phyloP scores from a whole-genome alignment of 2,329 filamentous ascomycete species.

The Akanthomyces lecanii region DNA sequence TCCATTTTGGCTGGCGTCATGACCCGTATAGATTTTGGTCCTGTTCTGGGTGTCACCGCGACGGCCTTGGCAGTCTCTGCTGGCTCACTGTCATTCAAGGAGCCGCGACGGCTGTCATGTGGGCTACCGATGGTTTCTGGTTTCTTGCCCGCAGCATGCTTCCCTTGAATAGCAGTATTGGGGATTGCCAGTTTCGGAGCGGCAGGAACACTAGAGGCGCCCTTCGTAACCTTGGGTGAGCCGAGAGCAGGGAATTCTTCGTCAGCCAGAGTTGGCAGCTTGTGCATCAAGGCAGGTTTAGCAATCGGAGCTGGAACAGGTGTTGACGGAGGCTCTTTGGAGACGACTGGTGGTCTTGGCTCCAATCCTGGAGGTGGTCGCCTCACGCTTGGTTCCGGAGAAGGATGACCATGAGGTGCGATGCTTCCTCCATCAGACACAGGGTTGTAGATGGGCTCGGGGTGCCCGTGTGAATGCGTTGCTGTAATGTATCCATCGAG shows the following conservation, averaged over 20 bases:
- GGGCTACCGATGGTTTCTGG: constrained; percentile 21
- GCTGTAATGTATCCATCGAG: constrained; percentile 18
- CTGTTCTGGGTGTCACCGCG: constrained; percentile 48
- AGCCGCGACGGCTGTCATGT: constrained; percentile 20
- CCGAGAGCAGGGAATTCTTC: constrained; percentile 61
- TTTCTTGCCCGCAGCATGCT: constrained; percentile 30
- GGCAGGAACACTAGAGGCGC: constrained; percentile 30
- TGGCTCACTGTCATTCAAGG: constrained; percentile 14
- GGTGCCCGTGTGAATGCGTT: constrained; percentile 7
- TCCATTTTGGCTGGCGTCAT: constrained; percentile 64
- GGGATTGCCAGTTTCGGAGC: constrained; percentile 25
- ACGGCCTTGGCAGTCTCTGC: constrained; percentile 36
- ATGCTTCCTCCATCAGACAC: not conserved
- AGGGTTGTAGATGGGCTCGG: not conserved
- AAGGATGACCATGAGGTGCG: not conserved
- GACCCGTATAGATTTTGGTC: constrained; percentile 64
- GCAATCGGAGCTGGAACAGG: constrained; percentile 24
- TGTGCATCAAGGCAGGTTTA: constrained; percentile 30
- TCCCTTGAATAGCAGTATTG: constrained; percentile 33
- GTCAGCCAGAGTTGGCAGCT: constrained; percentile 33
- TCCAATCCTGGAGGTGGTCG: constrained; percentile 29
- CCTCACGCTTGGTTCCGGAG: constrained; percentile 10
- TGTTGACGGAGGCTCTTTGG: not conserved
- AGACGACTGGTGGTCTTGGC: not conserved
- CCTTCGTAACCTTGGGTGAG: constrained; percentile 37